Percentiles rank a stretch among this genome's conserved stretches.
These are phyloP conservation scores for Neurospora sp. DNA, from an alignment of 495 filamentous ascomycete genomes.

Conservation along the genomic window DNA sequence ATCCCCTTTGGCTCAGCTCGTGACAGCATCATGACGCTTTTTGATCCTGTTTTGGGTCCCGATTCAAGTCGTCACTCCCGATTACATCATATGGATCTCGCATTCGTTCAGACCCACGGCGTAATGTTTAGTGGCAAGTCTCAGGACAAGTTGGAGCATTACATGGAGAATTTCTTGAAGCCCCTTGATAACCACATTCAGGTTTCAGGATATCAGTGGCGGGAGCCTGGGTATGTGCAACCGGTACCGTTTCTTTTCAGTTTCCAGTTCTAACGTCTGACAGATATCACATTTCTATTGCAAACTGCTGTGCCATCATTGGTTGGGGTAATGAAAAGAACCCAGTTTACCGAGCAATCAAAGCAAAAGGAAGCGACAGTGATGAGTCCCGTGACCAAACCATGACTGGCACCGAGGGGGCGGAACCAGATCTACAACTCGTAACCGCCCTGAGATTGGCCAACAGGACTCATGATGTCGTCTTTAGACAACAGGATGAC, in stretches of 20 bases:
- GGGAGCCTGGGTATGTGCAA: conserved; percentile 46
- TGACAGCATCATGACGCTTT: conserved; percentile 61
- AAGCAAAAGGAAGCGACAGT: conserved; percentile 1
- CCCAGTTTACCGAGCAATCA: conserved; percentile 23
- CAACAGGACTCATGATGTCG: conserved; percentile 33
- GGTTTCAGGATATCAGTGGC: conserved; percentile 47
- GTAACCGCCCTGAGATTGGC: conserved; percentile 18
- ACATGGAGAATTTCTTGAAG: conserved; percentile 41
- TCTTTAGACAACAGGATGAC: conserved; percentile 51
- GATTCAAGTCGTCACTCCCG: conserved; percentile 12
- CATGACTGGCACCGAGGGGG: conserved; percentile 11
- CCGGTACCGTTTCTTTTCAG: conserved; percentile 39
- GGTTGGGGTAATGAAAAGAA: conserved; percentile 30
- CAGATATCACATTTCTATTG: conserved; percentile 49
- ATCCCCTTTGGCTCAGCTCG: conserved; percentile 51
- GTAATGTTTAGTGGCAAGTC: conserved; percentile 52
- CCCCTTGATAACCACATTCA: conserved; percentile 51
- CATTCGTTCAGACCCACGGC: conserved; percentile 57
- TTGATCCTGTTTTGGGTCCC: conserved; percentile 51
- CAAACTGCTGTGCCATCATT: conserved; percentile 31
- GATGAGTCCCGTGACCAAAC: conserved; percentile 9
- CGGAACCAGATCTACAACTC: conserved; percentile 14
- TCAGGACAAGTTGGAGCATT: conserved; percentile 34
- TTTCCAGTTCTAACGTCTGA: conserved; percentile 30
- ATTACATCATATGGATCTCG: conserved; percentile 25